Conservation (phyloP, 305 asterid genomes). For the Ajuga reptans region DNA sequence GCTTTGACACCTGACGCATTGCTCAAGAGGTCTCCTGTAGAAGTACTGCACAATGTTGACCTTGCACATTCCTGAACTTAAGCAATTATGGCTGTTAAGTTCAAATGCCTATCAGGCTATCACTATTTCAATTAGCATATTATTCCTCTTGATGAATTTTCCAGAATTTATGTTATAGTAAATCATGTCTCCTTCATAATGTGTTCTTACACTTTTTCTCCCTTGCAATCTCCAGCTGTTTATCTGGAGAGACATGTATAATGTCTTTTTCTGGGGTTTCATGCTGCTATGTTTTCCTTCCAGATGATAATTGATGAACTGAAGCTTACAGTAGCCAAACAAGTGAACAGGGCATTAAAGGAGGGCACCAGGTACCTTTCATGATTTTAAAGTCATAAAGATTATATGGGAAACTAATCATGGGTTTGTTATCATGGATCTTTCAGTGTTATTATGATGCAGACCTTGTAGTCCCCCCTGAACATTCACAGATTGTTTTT, state of each 20-base stretch:
- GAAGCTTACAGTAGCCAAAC: slow-evolving; percentile 77
- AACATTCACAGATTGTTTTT: too few species aligned
- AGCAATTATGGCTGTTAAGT: not conserved
- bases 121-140: not conserved
- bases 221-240: not conserved
- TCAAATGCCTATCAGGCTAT: not conserved
- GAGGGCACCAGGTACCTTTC: slow-evolving; percentile 63
- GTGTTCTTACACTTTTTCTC: not conserved
- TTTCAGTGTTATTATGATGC: not conserved
- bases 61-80: not conserved
- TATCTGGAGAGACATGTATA: not conserved
- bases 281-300: slow-evolving; percentile 19
- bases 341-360: slow-evolving; percentile 75
- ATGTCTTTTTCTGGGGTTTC: slow-evolving; percentile 11
- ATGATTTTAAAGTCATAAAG: slow-evolving; percentile 3
- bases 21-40: not conserved
- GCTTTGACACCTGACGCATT: not conserved
- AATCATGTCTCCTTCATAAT: not conserved
- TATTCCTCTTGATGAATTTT: not conserved
- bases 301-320: slow-evolving; percentile 92
- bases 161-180: not conserved
- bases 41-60: not conserved
- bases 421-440: not conserved
- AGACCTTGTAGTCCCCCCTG: too few species aligned
- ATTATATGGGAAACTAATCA: not conserved